These are phyloP conservation scores for Corynespora cassiicola DNA, from an alignment of 2,329 filamentous ascomycete species.

Conservation along the genomic window DNA sequence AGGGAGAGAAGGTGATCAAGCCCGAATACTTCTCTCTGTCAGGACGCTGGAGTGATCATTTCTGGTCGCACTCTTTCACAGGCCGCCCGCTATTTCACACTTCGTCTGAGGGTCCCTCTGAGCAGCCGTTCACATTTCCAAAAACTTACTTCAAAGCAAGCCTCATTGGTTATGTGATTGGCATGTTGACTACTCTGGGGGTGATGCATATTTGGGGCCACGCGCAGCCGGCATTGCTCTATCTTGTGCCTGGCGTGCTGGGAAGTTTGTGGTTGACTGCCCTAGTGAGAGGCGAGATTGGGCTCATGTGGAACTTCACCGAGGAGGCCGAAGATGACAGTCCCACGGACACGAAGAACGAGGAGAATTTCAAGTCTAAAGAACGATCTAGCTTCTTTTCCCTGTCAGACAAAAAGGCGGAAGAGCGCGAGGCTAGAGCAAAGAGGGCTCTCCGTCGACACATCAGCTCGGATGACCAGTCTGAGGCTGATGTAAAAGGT, in stretches of 20 bases:
- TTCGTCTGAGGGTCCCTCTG: slow-evolving; percentile 16
- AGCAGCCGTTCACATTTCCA: slow-evolving; percentile 62
- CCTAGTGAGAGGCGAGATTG: slow-evolving; percentile 71
- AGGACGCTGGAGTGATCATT: slow-evolving; percentile 80
- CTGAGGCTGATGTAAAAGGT: slow-evolving; percentile 1
- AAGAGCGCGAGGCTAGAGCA: slow-evolving; percentile 20
- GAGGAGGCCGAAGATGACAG: slow-evolving; percentile 63
- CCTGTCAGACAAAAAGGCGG: slow-evolving; percentile 27
- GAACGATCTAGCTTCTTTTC: slow-evolving; percentile 33
- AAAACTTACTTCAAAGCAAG: slow-evolving; percentile 88
- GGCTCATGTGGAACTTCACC: slow-evolving; percentile 80
- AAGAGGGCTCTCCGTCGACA: slow-evolving; percentile 20
- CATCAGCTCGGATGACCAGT: slow-evolving; percentile 17
- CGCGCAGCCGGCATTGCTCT: slow-evolving; percentile 88
- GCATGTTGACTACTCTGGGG: slow-evolving; percentile 77
- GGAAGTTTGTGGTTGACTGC: slow-evolving; percentile 78
- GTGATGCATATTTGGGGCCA: slow-evolving; percentile 81
- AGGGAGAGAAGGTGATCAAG: slow-evolving; percentile 37
- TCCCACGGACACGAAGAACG: slow-evolving; percentile 19
- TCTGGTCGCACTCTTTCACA: slow-evolving; percentile 68
- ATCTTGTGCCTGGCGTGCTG: slow-evolving; percentile 87
- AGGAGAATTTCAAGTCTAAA: slow-evolving; percentile 8
- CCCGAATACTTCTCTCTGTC: slow-evolving; percentile 58
- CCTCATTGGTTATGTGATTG: slow-evolving; percentile 76
- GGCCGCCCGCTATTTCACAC: slow-evolving; percentile 32